A percentile compares a stretch with the other conserved stretches of the same genome.
phyloP scores from a whole-genome alignment of 176 grass and related monocot species.

The Hordeum vulgare region DNA sequence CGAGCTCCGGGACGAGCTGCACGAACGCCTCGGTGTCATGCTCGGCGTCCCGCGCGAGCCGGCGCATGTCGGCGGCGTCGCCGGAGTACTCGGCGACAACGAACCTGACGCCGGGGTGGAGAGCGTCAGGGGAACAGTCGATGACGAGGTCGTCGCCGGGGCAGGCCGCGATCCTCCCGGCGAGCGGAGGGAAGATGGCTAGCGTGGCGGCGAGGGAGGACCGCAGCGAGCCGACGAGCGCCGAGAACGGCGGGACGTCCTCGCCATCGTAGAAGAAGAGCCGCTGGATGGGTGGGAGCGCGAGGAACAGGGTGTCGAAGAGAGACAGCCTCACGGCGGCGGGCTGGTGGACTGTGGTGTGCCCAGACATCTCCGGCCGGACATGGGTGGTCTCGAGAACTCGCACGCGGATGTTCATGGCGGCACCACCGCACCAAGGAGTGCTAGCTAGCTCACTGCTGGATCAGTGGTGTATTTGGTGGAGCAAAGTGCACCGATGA shows the following conservation, averaged over 20 bases:
- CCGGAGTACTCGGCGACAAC: conserved; percentile 34
- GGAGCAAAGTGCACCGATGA: neutral
- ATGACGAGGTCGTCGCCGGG: neutral
- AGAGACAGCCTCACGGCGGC: neutral
- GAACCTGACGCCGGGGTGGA: conserved; percentile 15
- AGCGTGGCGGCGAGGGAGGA: conserved; percentile 23
- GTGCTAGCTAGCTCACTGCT: neutral
- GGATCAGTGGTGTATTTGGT: neutral
- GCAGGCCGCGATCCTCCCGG: neutral
- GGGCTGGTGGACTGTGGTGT: neutral
- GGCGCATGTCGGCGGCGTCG: conserved; percentile 9
- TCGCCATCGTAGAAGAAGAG: conserved; percentile 17
- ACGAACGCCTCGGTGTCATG: conserved; percentile 32
- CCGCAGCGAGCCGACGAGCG: neutral
- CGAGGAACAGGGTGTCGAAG: conserved; percentile 13
- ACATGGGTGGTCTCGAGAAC: conserved; percentile 6
- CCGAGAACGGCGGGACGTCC: neutral
- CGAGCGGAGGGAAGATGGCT: neutral
- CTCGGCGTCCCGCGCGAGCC: conserved; percentile 9
- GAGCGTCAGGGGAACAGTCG: conserved; percentile 9
- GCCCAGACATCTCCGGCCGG: neutral
- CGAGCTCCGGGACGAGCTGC: conserved; percentile 31
- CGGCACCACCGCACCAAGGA: neutral
- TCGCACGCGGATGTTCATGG: conserved; percentile 8
- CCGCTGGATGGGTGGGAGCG: neutral